These are phyloP conservation scores for Malus sieversii DNA, from an alignment of 306 rosid species.

Conservation along the genomic window DNA sequence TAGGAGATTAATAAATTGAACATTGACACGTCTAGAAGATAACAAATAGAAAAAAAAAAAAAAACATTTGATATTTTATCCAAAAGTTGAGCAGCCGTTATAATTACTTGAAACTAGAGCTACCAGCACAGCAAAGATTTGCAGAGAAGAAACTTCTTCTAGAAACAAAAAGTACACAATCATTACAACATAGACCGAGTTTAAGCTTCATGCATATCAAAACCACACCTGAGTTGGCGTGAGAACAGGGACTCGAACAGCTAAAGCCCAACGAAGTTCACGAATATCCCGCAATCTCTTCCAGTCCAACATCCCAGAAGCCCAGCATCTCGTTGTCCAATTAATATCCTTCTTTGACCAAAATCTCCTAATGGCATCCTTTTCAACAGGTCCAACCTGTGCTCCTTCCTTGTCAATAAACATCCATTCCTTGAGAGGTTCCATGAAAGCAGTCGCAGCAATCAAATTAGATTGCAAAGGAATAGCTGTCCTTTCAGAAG, in stretches of 20 bases:
- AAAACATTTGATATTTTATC: background rate
- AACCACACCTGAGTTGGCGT: slow-evolving; percentile 80
- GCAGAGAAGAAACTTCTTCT: background rate
- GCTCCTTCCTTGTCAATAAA: slow-evolving; percentile 80
- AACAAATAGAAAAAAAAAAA: background rate
- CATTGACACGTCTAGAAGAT: background rate
- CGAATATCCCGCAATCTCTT: slow-evolving; percentile 97
- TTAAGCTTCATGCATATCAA: background rate
- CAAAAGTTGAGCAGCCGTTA: background rate
- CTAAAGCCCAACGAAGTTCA: slow-evolving; percentile 94
- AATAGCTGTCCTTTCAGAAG: slow-evolving; percentile 97
- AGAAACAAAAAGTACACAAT: slow-evolving; percentile 3
- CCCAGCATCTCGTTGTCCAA: slow-evolving; percentile 97
- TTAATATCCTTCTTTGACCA: slow-evolving; percentile 93
- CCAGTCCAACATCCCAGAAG: slow-evolving; percentile 99
- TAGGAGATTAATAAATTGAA: background rate
- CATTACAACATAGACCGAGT: slow-evolving; percentile 7
- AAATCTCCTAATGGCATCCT: slow-evolving; percentile 91
- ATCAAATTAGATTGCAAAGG: slow-evolving; percentile 95
- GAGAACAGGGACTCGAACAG: slow-evolving; percentile 87
- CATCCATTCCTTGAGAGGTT: slow-evolving; percentile 99
- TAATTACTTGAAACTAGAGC: slow-evolving; percentile 1
- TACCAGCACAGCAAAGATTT: background rate
- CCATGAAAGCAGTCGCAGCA: slow-evolving; percentile 98
- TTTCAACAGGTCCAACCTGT: slow-evolving; percentile 93